phyloP scores from a whole-genome alignment of 768 basidiomycete genomes.

The Mycena rebaudengoi region DNA sequence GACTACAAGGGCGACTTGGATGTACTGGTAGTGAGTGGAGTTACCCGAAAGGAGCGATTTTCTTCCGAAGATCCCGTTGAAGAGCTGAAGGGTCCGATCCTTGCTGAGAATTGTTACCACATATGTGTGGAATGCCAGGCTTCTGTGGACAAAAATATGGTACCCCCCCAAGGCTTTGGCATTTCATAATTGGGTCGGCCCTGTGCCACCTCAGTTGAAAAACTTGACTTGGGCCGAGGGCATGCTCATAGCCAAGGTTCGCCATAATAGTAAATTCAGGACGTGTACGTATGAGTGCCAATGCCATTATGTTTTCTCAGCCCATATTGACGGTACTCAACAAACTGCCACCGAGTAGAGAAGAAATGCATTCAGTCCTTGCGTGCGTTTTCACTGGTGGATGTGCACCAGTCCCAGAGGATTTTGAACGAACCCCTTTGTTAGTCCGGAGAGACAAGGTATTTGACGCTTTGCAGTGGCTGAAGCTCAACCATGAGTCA shows the following conservation, averaged over 20 bases:
- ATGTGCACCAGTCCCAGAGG: not conserved
- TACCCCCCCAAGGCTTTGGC: not conserved
- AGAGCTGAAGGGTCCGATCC: not conserved
- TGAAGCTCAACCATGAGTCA: constrained; percentile 15
- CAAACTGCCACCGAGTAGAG: constrained; percentile 30
- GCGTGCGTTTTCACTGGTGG: constrained; percentile 7
- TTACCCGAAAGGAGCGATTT: not conserved
- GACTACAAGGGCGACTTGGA: not conserved
- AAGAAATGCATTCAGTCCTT: constrained; percentile 32
- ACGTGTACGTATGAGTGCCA: constrained; percentile 34
- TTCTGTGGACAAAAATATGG: not conserved
- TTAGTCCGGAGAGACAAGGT: constrained; percentile 24
- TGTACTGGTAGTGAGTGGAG: not conserved
- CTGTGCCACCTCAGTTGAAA: constrained; percentile 36
- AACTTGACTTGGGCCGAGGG: constrained; percentile 38
- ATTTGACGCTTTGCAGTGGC: constrained; percentile 12
- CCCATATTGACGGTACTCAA: constrained; percentile 37
- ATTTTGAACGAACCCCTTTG: constrained; percentile 5
- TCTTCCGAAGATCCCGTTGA: not conserved
- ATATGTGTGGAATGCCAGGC: not conserved
- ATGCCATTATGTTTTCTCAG: constrained; percentile 39
- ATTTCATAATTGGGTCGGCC: constrained; percentile 41
- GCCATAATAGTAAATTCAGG: constrained; percentile 39
- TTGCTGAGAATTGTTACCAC: not conserved
- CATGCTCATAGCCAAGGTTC: constrained; percentile 31